Evolutionary conservation across 805 yeast genomes (phyloP).

Genomic region (Lachancea sp.): DNA sequence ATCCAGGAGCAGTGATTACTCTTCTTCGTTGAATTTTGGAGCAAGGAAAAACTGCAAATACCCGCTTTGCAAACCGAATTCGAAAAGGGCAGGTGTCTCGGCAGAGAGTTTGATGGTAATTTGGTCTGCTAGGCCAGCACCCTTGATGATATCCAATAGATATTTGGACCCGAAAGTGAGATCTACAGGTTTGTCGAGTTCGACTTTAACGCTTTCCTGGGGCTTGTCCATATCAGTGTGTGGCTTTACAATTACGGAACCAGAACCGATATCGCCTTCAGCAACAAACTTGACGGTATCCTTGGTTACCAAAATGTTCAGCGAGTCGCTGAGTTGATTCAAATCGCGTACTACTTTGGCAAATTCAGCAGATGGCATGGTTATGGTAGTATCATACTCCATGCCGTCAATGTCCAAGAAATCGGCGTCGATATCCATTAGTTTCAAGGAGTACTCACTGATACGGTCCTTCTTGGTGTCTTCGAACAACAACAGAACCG

Average conservation of each 20-base stretch:
- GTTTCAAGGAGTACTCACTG: conserved; percentile 82
- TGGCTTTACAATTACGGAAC: conserved; percentile 81
- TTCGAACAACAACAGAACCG: conserved; percentile 76
- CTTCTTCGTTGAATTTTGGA: conserved; percentile 94
- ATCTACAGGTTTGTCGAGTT: conserved; percentile 79
- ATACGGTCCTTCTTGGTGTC: conserved; percentile 87
- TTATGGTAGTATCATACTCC: conserved; percentile 79
- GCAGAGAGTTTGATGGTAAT: conserved; percentile 84
- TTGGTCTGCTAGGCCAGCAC: conserved; percentile 66
- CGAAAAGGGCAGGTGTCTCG: conserved; percentile 90
- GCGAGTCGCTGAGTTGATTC: conserved; percentile 78
- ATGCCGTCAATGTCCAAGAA: conserved; percentile 89
- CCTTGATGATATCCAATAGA: conserved; percentile 85
- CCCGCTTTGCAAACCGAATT: conserved; percentile 80
- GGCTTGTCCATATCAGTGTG: conserved; percentile 74
- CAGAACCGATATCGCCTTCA: conserved; percentile 88
- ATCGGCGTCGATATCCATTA: conserved; percentile 96
- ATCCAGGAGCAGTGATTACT: conserved; percentile 33
- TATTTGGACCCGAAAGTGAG: conserved; percentile 89
- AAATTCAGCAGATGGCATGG: conserved; percentile 84
- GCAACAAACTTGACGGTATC: conserved; percentile 85
- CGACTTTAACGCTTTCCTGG: conserved; percentile 66
- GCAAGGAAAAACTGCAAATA: conserved; percentile 93
- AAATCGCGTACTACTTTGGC: conserved; percentile 86
- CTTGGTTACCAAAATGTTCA: conserved; percentile 80